phyloP scores from a whole-genome alignment of 257 asterid genomes.

The Nemophila menziesii region DNA sequence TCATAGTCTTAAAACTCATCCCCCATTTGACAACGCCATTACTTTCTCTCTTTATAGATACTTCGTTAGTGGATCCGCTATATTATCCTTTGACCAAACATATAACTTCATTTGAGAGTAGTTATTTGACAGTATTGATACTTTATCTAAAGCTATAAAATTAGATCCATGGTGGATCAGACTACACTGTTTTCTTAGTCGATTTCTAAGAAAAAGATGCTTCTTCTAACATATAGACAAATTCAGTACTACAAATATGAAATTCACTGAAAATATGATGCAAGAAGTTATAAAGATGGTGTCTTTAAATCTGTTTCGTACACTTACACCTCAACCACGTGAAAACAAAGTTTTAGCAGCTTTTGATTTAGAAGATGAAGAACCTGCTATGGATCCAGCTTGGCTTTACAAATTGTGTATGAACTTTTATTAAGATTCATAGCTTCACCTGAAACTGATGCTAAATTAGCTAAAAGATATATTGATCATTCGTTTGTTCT shows the following conservation, averaged over 20 bases:
- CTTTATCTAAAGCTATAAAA: too few species aligned
- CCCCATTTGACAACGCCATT: too few species aligned
- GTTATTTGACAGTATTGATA: too few species aligned
- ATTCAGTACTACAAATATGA: slow-evolving; percentile 27
- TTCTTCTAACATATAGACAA: too few species aligned
- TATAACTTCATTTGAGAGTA: too few species aligned
- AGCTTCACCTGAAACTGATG: slow-evolving; percentile 24
- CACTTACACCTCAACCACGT: slow-evolving; percentile 25
- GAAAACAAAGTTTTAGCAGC: slow-evolving; percentile 21
- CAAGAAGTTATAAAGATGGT: slow-evolving; percentile 21
- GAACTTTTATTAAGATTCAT: slow-evolving; percentile 18
- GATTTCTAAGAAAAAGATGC: too few species aligned
- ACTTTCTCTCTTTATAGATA: too few species aligned
- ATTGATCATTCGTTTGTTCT: slow-evolving; percentile 20
- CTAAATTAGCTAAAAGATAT: slow-evolving; percentile 17
- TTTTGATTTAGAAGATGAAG: slow-evolving; percentile 31
- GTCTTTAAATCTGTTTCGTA: slow-evolving; percentile 22
- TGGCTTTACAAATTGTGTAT: slow-evolving; percentile 26
- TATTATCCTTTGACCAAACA: too few species aligned
- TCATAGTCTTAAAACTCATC: too few species aligned
- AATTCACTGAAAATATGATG: slow-evolving; percentile 17
- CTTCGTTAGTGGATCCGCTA: too few species aligned
- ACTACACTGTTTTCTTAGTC: too few species aligned
- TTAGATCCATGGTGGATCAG: too few species aligned
- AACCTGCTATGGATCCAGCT: slow-evolving; percentile 23